These are phyloP conservation scores for Saturnispora halmiae DNA, from an alignment of 805 yeast species.

Conservation along the genomic window DNA sequence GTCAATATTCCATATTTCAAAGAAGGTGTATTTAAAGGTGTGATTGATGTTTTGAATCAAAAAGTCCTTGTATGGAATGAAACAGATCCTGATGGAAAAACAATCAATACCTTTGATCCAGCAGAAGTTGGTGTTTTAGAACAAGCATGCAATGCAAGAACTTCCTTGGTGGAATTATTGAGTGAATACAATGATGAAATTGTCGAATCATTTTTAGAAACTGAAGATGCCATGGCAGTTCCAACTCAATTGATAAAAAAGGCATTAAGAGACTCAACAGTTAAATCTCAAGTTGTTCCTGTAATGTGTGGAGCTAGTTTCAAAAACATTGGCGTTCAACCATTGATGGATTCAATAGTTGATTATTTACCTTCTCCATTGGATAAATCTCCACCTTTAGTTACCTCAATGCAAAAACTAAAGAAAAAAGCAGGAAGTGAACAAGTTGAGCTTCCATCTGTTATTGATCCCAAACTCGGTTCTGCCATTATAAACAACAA, in stretches of 20 bases:
- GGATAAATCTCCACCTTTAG: conserved; percentile 51
- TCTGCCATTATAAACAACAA: conserved; percentile 46
- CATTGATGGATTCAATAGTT: conserved; percentile 75
- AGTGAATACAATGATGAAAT: conserved; percentile 75
- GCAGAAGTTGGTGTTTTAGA: conserved; percentile 29
- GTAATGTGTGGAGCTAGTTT: conserved; percentile 91
- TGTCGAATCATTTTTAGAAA: conserved; percentile 67
- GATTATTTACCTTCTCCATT: conserved; percentile 76
- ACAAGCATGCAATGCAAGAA: conserved; percentile 50
- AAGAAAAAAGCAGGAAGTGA: conserved; percentile 12
- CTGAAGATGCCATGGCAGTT: conserved; percentile 63
- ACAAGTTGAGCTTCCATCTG: conserved; percentile 23
- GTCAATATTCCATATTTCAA: conserved; percentile 71
- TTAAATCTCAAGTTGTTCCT: conserved; percentile 54
- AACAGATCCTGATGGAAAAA: conserved; percentile 35
- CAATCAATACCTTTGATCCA: conserved; percentile 39
- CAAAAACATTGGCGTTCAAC: conserved; percentile 89
- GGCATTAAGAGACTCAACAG: conserved; percentile 58
- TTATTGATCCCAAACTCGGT: conserved; percentile 36
- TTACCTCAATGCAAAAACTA: conserved; percentile 22
- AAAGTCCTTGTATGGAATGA: conserved; percentile 46
- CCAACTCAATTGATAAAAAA: conserved; percentile 43
- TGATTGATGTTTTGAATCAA: conserved; percentile 63
- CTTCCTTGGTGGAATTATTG: conserved; percentile 72
- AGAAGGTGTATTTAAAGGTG: conserved; percentile 49